phyloP scores from a whole-genome alignment of 2,329 filamentous ascomycete genomes.

The Reticulascus tulasneorum region DNA sequence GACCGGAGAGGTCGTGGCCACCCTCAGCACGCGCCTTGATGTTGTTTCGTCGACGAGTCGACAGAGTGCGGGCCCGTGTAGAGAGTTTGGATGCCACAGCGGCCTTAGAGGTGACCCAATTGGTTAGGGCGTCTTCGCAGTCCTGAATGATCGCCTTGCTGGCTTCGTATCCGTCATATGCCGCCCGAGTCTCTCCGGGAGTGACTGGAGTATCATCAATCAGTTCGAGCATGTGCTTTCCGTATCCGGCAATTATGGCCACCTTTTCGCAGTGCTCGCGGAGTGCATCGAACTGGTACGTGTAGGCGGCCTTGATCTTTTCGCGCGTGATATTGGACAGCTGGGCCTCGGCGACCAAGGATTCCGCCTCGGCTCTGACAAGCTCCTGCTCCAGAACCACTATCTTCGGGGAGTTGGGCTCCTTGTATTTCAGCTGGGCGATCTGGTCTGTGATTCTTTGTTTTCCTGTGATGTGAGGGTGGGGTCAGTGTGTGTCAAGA shows the following conservation, averaged over 20 bases:
- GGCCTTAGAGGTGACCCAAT: conserved; percentile 91
- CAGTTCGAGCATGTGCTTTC: conserved; percentile 95
- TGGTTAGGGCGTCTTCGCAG: conserved; percentile 94
- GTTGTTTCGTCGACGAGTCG: conserved; percentile 75
- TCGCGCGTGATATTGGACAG: conserved; percentile 99
- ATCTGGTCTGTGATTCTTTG: conserved; percentile 99
- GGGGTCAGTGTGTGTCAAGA: neutral
- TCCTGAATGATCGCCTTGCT: conserved; percentile 99
- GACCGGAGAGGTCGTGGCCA: conserved; percentile 75
- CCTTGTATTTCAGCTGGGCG: conserved; percentile 98
- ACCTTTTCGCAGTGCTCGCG: conserved; percentile 98
- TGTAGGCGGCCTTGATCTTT: conserved; percentile 97
- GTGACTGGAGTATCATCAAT: conserved; percentile 97
- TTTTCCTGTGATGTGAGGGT: conserved; percentile 61
- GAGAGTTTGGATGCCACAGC: conserved; percentile 85
- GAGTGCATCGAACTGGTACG: conserved; percentile 96
- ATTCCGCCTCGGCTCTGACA: conserved; percentile 95
- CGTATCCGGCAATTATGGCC: conserved; percentile 94
- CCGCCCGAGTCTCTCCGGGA: conserved; percentile 89
- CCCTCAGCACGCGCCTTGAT: conserved; percentile 59
- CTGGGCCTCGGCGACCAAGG: conserved; percentile 96
- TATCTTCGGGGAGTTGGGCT: conserved; percentile 96
- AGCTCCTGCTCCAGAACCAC: conserved; percentile 98
- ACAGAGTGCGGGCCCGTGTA: conserved; percentile 80
- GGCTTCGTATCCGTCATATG: conserved; percentile 97